Base-by-base conservation (phyloP, 805 yeast genomes). In the Yamadazyma kitorensis region DNA sequence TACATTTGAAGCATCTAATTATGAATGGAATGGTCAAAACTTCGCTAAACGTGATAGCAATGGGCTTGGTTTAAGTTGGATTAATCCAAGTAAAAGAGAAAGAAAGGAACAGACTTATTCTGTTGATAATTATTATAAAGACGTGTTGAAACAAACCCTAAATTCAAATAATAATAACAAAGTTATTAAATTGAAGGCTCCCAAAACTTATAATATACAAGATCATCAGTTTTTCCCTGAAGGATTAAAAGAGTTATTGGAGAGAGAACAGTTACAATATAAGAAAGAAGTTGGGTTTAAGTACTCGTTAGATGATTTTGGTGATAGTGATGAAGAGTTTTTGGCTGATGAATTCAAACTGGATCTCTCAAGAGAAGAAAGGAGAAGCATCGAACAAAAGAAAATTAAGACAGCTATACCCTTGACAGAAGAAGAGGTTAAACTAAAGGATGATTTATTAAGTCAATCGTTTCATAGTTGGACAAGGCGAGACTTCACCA, bases 21-120 rank as follows among this genome's bases (percentile, higher is more conserved):
- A 91, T 58, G 96, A 89, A 59, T 91, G 98, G 98, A 88, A 93
- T 52, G 98, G 98, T 12, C 74, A 82, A 47, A 82, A 84, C 48
- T 83, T 82, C 55, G 88, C 91, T 41, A 76, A 78, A 48, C 66
- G 59, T 38, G 66, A 60, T 13, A 48, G 41, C 22, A 61, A 64
- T n/a, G 64, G 66, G 21, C 37, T 52, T 20, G 66, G 60, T 6
- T 63, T 72, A 29, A 59, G 72, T 3, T 83, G 89, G 86, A 76
- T 83, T 20, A 82, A 83, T 47, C 93, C 91, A 0, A 64, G 84
- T 1, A 79, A 78, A 47, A 70, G 93, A 57, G 86, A 84, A 51
- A 64, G 89, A 43, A 84, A 82, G 44, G 89, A 84, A 43, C 87
- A 82, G 46, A 79, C 83, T 2, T 85, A 84, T 47, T 79, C 86